Evolutionary conservation across 495 filamentous ascomycete species (phyloP), one percentile per base, ranked within the genome.

Genomic region (Aspergillus wentii): DNA sequence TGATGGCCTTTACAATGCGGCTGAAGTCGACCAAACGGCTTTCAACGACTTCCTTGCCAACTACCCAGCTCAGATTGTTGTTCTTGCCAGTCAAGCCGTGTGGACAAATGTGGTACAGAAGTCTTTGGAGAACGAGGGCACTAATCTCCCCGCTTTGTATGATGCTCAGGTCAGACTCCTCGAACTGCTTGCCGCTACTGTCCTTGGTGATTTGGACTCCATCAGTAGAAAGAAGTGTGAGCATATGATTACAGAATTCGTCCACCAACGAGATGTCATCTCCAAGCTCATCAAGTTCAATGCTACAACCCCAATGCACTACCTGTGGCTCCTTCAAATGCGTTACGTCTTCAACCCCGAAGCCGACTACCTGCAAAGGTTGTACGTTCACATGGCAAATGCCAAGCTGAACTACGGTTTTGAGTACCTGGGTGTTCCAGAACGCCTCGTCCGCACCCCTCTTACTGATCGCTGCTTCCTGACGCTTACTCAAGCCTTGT

Each of bases 391-490:
- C 59, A 96, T 97, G 88, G 94, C 94, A 9, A 97, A 99, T 51
- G 89, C 92, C 13, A 89, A 83, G 56, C 78, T 97, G 33, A 83
- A 82, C 52, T 99, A 99, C 55, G 92, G 92, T 40, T 99, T 95
- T 51, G 92, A 99, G 63, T 99, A 99, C 51, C 74, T 99, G 17
- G 92, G 92, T 49, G 90, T 97, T 18, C 83, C 92, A 19, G 92
- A 99, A 44, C 80, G 92, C 38, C 83, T 99, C 43, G 94, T 99
- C 37, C 79, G 92, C 40, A 99, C 92, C 15, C 92, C 92, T 26
- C 76, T 99, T 19, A 99, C 92, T 6, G 92, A 99, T 55, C 84
- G 94, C 31, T 99, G 92, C 67, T 99, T 97, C 77, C 76, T 97
- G 31, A 99, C 92, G 8, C 77, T 97, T 19, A 97, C 88, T 14